Percentiles rank a stretch among this genome's conserved stretches.
Conservation (phyloP, 768 basidiomycete genomes). For the Boletus coccyginus region DNA sequence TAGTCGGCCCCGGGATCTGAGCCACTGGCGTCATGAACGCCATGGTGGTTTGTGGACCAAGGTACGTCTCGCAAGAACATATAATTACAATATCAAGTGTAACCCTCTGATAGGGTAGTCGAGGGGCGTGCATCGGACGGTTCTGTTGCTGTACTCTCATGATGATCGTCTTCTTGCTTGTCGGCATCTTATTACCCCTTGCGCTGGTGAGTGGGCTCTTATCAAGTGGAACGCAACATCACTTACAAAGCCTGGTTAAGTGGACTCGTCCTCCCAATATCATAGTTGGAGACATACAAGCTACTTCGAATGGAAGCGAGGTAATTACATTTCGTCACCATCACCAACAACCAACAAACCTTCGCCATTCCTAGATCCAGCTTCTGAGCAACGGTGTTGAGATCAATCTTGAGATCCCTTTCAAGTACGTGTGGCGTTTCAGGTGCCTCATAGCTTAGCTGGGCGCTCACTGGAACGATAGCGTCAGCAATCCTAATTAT, state of each 20-base stretch:
- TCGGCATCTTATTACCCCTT: constrained; percentile 64
- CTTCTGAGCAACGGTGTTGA: constrained; percentile 42
- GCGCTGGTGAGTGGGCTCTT: constrained; percentile 50
- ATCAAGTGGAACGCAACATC: not conserved
- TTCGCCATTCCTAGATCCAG: constrained; percentile 33
- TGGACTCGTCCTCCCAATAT: constrained; percentile 78
- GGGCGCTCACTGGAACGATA: constrained; percentile 29
- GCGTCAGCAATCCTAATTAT: constrained; percentile 81
- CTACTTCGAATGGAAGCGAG: constrained; percentile 39
- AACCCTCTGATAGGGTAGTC: constrained; percentile 46
- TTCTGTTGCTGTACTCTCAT: constrained; percentile 78
- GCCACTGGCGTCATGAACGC: constrained; percentile 52
- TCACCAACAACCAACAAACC: constrained; percentile 19
- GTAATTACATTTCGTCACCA: constrained; percentile 34
- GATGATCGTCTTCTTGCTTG: constrained; percentile 58
- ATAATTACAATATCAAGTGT: not conserved
- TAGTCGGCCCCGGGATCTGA: constrained; percentile 34
- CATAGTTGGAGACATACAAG: constrained; percentile 47
- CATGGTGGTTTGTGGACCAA: constrained; percentile 70
- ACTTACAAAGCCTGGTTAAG: constrained; percentile 36
- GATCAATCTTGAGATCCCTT: constrained; percentile 62
- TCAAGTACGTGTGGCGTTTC: constrained; percentile 47
- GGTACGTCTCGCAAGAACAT: constrained; percentile 32
- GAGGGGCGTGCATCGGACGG: constrained; percentile 58
- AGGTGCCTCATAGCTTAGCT: not conserved